A percentile compares a stretch with the other conserved stretches of the same genome.
Conservation (phyloP, 306 rosid species). For the Nissolia schottii region DNA sequence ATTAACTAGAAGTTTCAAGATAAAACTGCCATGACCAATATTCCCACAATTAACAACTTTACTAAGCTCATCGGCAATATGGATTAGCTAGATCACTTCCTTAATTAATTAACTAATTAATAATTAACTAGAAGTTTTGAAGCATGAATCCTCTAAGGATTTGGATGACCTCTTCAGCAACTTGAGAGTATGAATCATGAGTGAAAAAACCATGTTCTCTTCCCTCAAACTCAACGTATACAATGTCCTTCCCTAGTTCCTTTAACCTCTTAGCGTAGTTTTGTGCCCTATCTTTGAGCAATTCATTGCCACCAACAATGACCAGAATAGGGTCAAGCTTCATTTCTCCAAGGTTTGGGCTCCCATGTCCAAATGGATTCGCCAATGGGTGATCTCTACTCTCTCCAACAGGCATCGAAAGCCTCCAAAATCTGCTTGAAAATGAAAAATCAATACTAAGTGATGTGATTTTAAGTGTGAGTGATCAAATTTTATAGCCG, state of each 20-base stretch:
- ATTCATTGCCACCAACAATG: slow-evolving; percentile 64
- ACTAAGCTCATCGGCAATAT: too few species aligned
- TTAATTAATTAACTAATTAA: too few species aligned
- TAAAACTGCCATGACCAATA: too few species aligned
- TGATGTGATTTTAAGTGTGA: too few species aligned
- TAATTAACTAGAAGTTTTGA: slow-evolving; percentile 36
- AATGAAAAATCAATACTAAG: not conserved
- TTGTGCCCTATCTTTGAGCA: slow-evolving; percentile 75
- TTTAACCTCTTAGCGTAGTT: slow-evolving; percentile 49
- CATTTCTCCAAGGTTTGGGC: slow-evolving; percentile 42
- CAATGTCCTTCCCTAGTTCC: slow-evolving; percentile 50
- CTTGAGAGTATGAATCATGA: slow-evolving; percentile 51
- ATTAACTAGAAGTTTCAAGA: too few species aligned
- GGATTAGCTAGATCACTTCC: too few species aligned
- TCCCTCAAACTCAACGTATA: slow-evolving; percentile 70
- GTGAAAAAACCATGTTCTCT: slow-evolving; percentile 81
- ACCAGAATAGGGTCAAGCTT: slow-evolving; percentile 64
- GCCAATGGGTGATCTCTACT: slow-evolving; percentile 78
- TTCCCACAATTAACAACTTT: too few species aligned
- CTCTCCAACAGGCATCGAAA: slow-evolving; percentile 65
- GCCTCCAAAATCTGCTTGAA: slow-evolving; percentile 84
- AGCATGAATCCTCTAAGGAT: slow-evolving; percentile 51
- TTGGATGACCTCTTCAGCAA: slow-evolving; percentile 38
- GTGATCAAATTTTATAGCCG: too few species aligned
- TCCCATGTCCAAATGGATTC: slow-evolving; percentile 66